Percentiles rank a stretch among this genome's conserved stretches.
phyloP scores from a whole-genome alignment of 1,139 yeast species.

The Yamadazyma triangularis region DNA sequence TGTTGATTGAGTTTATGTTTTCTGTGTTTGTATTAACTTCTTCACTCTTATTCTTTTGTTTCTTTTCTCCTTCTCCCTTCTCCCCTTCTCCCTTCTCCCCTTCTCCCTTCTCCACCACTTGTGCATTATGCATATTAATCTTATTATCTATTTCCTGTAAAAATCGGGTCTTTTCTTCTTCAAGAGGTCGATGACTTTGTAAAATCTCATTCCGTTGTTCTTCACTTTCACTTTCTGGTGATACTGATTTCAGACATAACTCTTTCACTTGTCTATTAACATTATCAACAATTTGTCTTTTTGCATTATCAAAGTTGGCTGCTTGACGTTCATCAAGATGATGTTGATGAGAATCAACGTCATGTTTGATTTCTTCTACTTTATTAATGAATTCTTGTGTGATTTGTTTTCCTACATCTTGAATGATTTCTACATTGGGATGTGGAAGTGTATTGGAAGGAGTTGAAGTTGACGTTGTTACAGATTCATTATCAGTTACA shows the following conservation, averaged over 20 bases:
- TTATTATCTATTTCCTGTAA: constrained; percentile 6
- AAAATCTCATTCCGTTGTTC: constrained; percentile 1
- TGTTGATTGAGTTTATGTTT: too few relatives aligned
- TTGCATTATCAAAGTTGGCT: constrained; percentile 7
- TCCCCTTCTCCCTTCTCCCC: too few relatives aligned
- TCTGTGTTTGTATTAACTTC: too few relatives aligned
- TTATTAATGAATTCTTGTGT: constrained; percentile 13
- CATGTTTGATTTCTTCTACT: constrained; percentile 13
- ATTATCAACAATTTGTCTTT: constrained; percentile 11
- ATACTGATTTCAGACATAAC: constrained; percentile 11
- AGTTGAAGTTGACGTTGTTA: neutral
- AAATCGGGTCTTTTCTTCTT: constrained; percentile 5
- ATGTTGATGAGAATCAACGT: constrained; percentile 7
- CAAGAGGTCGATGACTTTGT: neutral
- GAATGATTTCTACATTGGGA: constrained; percentile 6
- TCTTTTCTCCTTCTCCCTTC: too few relatives aligned
- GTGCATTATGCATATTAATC: constrained; percentile 3
- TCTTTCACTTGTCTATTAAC: constrained; percentile 13
- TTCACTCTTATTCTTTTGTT: too few relatives aligned
- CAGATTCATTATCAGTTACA: neutral
- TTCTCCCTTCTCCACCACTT: too few relatives aligned
- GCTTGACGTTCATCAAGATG: constrained; percentile 14
- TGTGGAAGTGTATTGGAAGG: constrained; percentile 2
- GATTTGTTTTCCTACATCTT: constrained; percentile 13
- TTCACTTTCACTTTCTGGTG: constrained; percentile 7